Evolutionary conservation across 345 rosid species (phyloP), one percentile per base, ranked within the genome.

Genomic region (Sonneratia alba): DNA sequence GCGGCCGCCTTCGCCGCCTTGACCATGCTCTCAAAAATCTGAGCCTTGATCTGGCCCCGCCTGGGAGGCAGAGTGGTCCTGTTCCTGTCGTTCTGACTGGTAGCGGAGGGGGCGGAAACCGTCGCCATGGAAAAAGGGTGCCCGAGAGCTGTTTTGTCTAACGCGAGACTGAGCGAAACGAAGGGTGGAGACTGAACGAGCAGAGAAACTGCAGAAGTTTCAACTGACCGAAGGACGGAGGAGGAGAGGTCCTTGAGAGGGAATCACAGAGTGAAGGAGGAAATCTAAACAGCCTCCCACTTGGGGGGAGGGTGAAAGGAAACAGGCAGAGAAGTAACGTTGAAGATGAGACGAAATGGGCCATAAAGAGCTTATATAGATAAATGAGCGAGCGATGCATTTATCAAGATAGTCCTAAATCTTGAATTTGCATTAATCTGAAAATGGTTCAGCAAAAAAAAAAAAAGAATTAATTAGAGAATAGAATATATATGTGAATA

Each of bases 31-130:
- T 24, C 70, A 27, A 81, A 78, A 68, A 84, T 84, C 57, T 69
- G 75, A 73, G 72, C 82, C 77, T 76, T 84, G 70, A 84, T 36
- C 73, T 49, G 73, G 15, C 87, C 87, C 55, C 87, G 69, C 21
- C 15, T 61, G 0, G 87, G 87, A 7, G 87, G 82, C 49, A 70
- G 7, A 22, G 36, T 66, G 32, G n/a, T 24, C 15, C 36, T 66
- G 36, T 32, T 56, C 6, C 27, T 57, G 53, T 51, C 66, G 49
- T 36, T 34, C 2, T 65, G 61, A 32, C 37, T 3, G 67, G 16
- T 27, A 27, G 15, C 38, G 11, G 38, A 8, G 67, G 38, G 16
- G 7, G 76, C 36, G 11, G 79, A 24, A 71, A 49, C 61, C 1
- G 71, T 66, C 0, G 72, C 57, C 83, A 77, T 79, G 69, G 36